Percentiles rank a stretch among this genome's conserved stretches.
These are phyloP conservation scores for Keithomyces neogunnii DNA, from an alignment of 2,329 filamentous ascomycete species.

Conservation along the genomic window DNA sequence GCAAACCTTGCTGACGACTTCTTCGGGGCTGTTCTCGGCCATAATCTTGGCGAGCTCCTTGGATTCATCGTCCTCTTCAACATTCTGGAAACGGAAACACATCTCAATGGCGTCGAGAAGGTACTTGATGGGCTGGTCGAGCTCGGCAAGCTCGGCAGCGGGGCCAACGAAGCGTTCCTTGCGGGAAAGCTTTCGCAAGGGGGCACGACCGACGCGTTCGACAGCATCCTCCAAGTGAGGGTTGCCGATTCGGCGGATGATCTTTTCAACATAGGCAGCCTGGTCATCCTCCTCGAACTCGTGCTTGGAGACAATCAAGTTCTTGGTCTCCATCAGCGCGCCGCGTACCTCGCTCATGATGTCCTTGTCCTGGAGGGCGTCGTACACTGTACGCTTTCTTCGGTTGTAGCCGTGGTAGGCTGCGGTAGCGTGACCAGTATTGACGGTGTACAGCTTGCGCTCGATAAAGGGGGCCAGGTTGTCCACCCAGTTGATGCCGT, in stretches of 20 bases:
- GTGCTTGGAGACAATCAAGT: constrained; percentile 81
- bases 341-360: constrained; percentile 74
- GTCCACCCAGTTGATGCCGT: constrained; percentile 89
- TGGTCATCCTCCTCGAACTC: constrained; percentile 68
- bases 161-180: constrained; percentile 96
- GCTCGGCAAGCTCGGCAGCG: constrained; percentile 79
- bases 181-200: constrained; percentile 84
- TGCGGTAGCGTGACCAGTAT: constrained; percentile 92
- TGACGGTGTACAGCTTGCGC: constrained; percentile 98
- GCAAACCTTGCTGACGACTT: constrained; percentile 72
- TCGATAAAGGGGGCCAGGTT: constrained; percentile 93
- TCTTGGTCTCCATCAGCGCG: constrained; percentile 77
- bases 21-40: constrained; percentile 61
- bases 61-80: constrained; percentile 86
- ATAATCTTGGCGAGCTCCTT: constrained; percentile 79
- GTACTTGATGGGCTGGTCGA: constrained; percentile 60
- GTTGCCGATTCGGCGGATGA: constrained; percentile 88
- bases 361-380: constrained; percentile 71
- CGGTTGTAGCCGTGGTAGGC: constrained; percentile 90
- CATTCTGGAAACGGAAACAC: constrained; percentile 91
- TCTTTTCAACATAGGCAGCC: constrained; percentile 80
- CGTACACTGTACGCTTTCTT: constrained; percentile 80
- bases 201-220: constrained; percentile 90
- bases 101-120: constrained; percentile 82
- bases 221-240: constrained; percentile 86